Conservation (phyloP, 2,329 filamentous ascomycete genomes). For the Anisogramma anomala region DNA sequence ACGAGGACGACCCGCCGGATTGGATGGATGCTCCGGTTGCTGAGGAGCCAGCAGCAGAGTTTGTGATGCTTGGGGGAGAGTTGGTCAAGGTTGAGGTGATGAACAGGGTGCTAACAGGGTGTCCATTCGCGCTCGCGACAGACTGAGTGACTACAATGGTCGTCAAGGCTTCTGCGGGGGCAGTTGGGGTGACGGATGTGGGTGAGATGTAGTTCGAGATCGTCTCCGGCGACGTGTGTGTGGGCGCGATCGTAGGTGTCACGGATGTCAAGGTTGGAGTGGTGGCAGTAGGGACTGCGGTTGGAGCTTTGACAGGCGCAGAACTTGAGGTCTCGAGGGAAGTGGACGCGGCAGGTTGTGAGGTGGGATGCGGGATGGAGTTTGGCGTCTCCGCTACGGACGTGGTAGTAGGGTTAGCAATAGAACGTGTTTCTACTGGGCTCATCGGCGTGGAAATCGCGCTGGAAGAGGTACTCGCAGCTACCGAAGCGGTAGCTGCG, state of each 20-base stretch:
- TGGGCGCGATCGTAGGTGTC: conserved; percentile 1
- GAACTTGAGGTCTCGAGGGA: not conserved
- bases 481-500: conserved; percentile 6
- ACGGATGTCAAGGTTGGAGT: conserved; percentile 1
- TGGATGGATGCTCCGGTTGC: conserved; percentile 13
- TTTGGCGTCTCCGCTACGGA: conserved; percentile 7
- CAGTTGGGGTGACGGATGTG: not conserved
- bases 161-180: not conserved
- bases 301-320: conserved; percentile 1
- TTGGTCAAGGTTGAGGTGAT: conserved; percentile 15
- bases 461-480: conserved; percentile 6
- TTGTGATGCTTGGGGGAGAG: not conserved
- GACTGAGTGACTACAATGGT: conserved; percentile 5
- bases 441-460: conserved; percentile 7
- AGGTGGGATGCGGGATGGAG: not conserved
- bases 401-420: conserved; percentile 13
- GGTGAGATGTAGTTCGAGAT: not conserved
- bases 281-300: not conserved
- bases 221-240: not conserved
- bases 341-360: conserved; percentile 2
- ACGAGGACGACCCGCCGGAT: conserved; percentile 15
- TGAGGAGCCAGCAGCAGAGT: conserved; percentile 3
- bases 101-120: conserved; percentile 8
- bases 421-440: conserved; percentile 9
- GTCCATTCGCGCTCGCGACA: conserved; percentile 4